Base-by-base conservation (phyloP, 2,329 filamentous ascomycete genomes). In the Aspergillus uvarum region DNA sequence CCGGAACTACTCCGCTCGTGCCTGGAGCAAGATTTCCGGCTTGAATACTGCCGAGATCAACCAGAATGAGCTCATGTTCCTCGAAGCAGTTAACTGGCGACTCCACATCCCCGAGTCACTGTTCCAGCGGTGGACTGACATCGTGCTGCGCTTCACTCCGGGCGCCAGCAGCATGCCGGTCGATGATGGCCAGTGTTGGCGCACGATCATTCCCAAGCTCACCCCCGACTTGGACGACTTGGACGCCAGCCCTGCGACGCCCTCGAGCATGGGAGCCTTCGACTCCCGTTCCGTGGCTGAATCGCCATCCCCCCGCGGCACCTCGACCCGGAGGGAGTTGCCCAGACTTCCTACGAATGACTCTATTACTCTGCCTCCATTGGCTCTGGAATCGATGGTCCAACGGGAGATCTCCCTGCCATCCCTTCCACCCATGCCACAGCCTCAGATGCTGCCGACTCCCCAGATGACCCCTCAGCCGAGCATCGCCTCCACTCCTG, bases 21-120 rank as follows among this genome's bases (percentile, higher is more conserved):
- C 95, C 47, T 99, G 95, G 95, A 98, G 94, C 77, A 98, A 96
- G 82, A 99, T 99, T 68, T 98, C 95, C 19, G 95, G 95, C n/a
- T 82, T 99, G 59, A 92, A 91, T 74, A 93, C 92, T 3, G 82
- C 86, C 59, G 95, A 99, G 79, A 98, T 99, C 77, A 98, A 98
- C 78, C 89, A 92, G 72, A 98, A 98, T 75, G 95, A 99, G 79
- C 89, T 96, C 76, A 88, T 91, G 19, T 99, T 98, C 74, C 84
- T 99, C 51, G 80, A 89, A 62, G 91, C 93, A 50, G 91, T 99
- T 63, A 89, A 92, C 75, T 99, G 94, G 93, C 91, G 92, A 70
- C 85, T 99, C 31, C 95, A 99, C 76, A 94, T 99, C 64, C 89
- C 92, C 0, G 92, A 97, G 67, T 84, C 89, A 3, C 85, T 91